Percentiles rank a stretch among this genome's conserved stretches.
phyloP scores from a whole-genome alignment of 192 early-diverging fungal species.

The Endogone sp. region DNA sequence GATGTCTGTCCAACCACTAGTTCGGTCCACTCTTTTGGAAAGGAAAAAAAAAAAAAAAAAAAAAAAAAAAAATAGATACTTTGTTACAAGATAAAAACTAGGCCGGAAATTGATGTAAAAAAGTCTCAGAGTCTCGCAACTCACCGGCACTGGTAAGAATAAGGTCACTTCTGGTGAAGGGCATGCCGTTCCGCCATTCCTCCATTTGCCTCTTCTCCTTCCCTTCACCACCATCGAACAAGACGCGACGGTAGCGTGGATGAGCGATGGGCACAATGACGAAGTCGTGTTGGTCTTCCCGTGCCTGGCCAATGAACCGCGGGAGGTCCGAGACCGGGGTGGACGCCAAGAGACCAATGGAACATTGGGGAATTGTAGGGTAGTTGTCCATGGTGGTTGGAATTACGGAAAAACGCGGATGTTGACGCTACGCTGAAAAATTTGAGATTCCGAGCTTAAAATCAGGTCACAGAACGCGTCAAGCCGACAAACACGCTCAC shows the following conservation, averaged over 20 bases:
- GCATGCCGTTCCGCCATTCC: constrained; percentile 36
- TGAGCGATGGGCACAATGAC: constrained; percentile 48
- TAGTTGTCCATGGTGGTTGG: no score
- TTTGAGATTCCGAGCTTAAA: no score
- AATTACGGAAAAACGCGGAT: no score
- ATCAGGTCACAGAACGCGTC: no score
- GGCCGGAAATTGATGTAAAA: no score
- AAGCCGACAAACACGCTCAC: no score
- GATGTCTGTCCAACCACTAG: constrained; percentile 43
- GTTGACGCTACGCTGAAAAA: no score
- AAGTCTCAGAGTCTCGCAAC: no score
- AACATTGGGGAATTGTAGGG: background rate
- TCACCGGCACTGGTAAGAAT: constrained; percentile 40
- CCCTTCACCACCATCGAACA: constrained; percentile 23
- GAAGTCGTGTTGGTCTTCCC: constrained; percentile 40
- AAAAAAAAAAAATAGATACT: no score
- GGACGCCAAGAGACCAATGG: constrained; percentile 2
- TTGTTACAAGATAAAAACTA: no score
- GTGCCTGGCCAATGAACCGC: constrained; percentile 13
- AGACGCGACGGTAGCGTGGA: constrained; percentile 39
- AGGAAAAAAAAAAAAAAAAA: background rate
- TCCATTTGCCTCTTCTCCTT: constrained; percentile 21
- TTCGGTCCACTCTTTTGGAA: constrained; percentile 20
- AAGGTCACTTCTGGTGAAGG: constrained; percentile 40
- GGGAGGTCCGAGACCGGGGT: constrained; percentile 1